Evolutionary conservation across 2,329 filamentous ascomycete species (phyloP), one percentile per base, ranked within the genome.

Genomic region (Fusarium humuli): DNA sequence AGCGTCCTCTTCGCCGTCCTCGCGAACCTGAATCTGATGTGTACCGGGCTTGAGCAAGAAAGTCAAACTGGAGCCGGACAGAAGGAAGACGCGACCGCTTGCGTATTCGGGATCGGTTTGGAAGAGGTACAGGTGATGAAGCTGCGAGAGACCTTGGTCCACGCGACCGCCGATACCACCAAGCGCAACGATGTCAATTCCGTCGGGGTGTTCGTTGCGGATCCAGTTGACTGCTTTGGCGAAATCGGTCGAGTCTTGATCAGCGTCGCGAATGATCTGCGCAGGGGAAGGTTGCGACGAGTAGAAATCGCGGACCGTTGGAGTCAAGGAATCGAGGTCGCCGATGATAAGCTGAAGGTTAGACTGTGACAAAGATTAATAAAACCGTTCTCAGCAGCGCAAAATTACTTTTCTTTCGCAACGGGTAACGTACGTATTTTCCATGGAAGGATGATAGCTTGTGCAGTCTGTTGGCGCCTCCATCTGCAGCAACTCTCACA

Each of bases 201-300:
- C 70, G 23, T 67, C 30, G 7, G 80, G 63, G 44, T 78, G 66
- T 29, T 78, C 72, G 5, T 75, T 73, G 49, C 86, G 86, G 68
- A 90, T 85, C 80, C 86, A 91, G 70, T 80, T 84, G 72, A 92
- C 87, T 74, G 90, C 93, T 83, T 99, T 99, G 73, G 88, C 90
- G 74, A 98, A 97, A 79, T 99, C 96, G 29, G 96, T 97, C 22
- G 91, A 92, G 73, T 97, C 88, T 79, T 98, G 93, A 77, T 97
- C 93, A n/a, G 84, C 78, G 69, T 95, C 90, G 73, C 89, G 83
- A 69, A 93, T 85, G 56, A 98, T 84, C 14, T 84, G 76, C 3
- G 93, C 84, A 79, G 77, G 79, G 22, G 57, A 76, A 18, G 77
- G 79, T 55, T 86, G 84, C 23, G 83, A 81, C 34, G 86, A 83